Base-by-base conservation (phyloP, 805 yeast species). In the Schwanniomyces yamadae region DNA sequence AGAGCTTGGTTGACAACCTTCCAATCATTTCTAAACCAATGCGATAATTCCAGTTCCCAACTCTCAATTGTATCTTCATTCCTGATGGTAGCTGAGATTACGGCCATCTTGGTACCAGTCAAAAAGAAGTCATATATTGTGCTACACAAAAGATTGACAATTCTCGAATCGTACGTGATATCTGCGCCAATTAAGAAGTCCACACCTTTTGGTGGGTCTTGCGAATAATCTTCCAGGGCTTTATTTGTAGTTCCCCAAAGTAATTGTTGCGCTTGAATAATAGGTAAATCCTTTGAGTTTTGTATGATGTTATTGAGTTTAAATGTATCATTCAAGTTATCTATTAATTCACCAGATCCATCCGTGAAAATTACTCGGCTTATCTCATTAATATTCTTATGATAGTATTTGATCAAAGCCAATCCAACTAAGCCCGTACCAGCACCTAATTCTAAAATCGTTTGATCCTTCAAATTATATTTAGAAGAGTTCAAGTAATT, bases 371-470 rank as follows among this genome's bases (percentile, higher is more conserved):
- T 52, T 11, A 80, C 54, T 23, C 55, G 39, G 7, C 43, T 40
- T 22, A 55, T 47, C 13, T 10, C 45, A 11, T 18, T 17, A 41
- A 42, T 19, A 33, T 42, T 40, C 16, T 28, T 33, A n/a, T 33
- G 32, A 24, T 38, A 44, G 28, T 55, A 47, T 38, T 61, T 64
- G 13, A 58, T 46, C 4, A 76, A 41, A 1, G 75, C 57, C 20
- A 84, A 42, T 1, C 90, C 79, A 1, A 85, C 82, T 6, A 91
- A 60, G 0, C 96, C 97, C 0, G 97, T 88, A 0, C 98, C 98
- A 8, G 93, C 75, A 0, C 98, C 98, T 16, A 90, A 55, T 49
- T 90, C 98, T 8, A 86, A 53, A 0, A 84, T 61, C 0, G 51
- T 52, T 22, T 51, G 50, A n/a, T 52, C 52, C 2, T 36, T 40